Evolutionary conservation across 495 filamentous ascomycete genomes (phyloP).

Genomic region (Polyplosphaeria fusca): DNA sequence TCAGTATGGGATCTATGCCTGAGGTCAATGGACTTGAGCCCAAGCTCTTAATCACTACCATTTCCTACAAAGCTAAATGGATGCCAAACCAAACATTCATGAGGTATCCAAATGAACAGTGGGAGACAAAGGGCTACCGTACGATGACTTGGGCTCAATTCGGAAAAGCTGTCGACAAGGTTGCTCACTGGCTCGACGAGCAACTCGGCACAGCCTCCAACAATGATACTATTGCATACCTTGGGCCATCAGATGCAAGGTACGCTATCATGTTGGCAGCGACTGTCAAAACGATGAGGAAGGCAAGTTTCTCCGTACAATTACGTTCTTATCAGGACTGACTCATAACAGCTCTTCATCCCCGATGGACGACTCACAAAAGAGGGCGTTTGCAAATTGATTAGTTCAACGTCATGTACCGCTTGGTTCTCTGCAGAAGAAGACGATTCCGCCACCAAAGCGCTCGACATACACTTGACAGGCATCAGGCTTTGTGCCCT

Average conservation of each 20-base stretch:
- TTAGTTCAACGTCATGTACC: background rate
- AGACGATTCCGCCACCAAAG: background rate
- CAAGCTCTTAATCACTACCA: background rate
- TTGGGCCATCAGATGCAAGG: conserved; percentile 42
- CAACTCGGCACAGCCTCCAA: conserved; percentile 10
- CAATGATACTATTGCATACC: conserved; percentile 42
- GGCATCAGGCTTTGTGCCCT: background rate
- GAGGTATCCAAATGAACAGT: conserved; percentile 7
- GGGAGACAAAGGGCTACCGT: conserved; percentile 10
- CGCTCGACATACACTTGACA: background rate
- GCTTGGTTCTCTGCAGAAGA: conserved; percentile 10
- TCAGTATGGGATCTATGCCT: conserved; percentile 7
- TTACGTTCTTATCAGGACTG: background rate
- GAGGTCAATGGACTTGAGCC: background rate
- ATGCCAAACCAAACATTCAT: conserved; percentile 10
- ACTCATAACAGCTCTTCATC: conserved; percentile 1
- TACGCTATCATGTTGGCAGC: conserved; percentile 44
- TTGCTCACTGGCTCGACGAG: conserved; percentile 14
- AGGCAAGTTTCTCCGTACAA: conserved; percentile 23
- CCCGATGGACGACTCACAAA: conserved; percentile 9
- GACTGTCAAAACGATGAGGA: conserved; percentile 40
- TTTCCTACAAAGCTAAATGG: conserved; percentile 12
- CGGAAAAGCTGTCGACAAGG: conserved; percentile 15
- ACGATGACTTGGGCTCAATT: conserved; percentile 13
- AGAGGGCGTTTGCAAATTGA: background rate